A percentile compares a stretch with the other conserved stretches of the same genome.
Evolutionary conservation across 768 basidiomycete species (phyloP).

Genomic region (Rhizopogon vesiculosus): DNA sequence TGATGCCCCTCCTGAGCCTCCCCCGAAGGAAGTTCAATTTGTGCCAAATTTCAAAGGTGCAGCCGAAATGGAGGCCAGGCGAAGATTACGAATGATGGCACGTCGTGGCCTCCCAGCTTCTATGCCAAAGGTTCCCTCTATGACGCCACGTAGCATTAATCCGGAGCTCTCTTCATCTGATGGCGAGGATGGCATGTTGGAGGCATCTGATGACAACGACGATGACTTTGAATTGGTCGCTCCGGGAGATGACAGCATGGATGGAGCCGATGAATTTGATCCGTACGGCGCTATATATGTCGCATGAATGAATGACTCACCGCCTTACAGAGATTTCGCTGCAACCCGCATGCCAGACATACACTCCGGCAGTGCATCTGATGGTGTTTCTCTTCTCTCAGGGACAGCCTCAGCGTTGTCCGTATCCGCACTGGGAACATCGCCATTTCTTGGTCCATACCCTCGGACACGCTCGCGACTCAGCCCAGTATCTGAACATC

Average conservation of each 20-base stretch:
- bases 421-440: slow-evolving; percentile 47
- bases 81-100: slow-evolving; percentile 62
- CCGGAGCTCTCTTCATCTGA: slow-evolving; percentile 47
- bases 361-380: slow-evolving; percentile 60
- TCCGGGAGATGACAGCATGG: slow-evolving; percentile 45
- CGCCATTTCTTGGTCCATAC: slow-evolving; percentile 34
- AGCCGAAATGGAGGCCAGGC: slow-evolving; percentile 80
- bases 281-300: slow-evolving; percentile 45
- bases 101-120: slow-evolving; percentile 38
- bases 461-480: slow-evolving; percentile 42
- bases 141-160: slow-evolving; percentile 37
- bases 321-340: slow-evolving; percentile 57
- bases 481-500: slow-evolving; percentile 61
- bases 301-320: neutral
- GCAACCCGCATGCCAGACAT: slow-evolving; percentile 46
- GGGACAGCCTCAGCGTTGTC: slow-evolving; percentile 45
- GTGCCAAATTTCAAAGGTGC: slow-evolving; percentile 78
- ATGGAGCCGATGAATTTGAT: slow-evolving; percentile 74
- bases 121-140: slow-evolving; percentile 17
- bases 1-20: slow-evolving; percentile 26
- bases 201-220: slow-evolving; percentile 41
- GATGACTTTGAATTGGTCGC: slow-evolving; percentile 49
- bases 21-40: slow-evolving; percentile 53
- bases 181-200: slow-evolving; percentile 41
- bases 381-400: slow-evolving; percentile 57